Evolutionary conservation across 495 filamentous ascomycete species (phyloP), one percentile per base, ranked within the genome.

Genomic region (Astrocystis sublimbata): DNA sequence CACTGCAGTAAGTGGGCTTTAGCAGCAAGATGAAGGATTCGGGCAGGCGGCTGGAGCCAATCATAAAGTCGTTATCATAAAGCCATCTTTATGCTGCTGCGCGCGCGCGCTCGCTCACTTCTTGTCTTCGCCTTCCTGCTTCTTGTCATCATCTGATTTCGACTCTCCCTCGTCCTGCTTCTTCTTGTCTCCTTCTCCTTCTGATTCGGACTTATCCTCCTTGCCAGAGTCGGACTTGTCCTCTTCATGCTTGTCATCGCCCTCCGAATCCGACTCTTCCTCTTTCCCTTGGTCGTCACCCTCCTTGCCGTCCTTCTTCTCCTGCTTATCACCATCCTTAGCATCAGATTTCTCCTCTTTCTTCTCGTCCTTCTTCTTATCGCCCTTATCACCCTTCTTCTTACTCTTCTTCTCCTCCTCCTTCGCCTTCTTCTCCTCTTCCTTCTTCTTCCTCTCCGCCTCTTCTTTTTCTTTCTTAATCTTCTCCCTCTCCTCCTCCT

Each of bases 401-500:
- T 66, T 59, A n/a, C 72, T 62, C 53, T 70, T 53, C 42, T 69
- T 58, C 13, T 71, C 56, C 31, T 73, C 55, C 10, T 74, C 61
- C 26, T 75, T 58, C 13, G 71, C 56, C 31, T 73, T 53, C 10
- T 74, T 61, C 26, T 75, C 59, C 17, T 73, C 65, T 41, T 73
- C 60, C 50, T 63, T 63, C 50, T 72, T 71, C 38, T 60, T 67
- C 12, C 71, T 60, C 58, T 82, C 68, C 46, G 77, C 66, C 41
- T 74, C 58, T 38, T 74, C 57, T 55, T 76, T 65, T 40, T 75
- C 64, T 43, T 76, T 68, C 47, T 71, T 65, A 0, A 79, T 69
- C 6, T 77, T 74, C 19, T 85, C 79, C 19, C 81, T 80, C 69
- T 79, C 78, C 33, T 81, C 71, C 66, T 85, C 80, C 56, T 86